Evolutionary conservation across 2,329 filamentous ascomycete genomes (phyloP).

Genomic region (Alternaria arbusti): DNA sequence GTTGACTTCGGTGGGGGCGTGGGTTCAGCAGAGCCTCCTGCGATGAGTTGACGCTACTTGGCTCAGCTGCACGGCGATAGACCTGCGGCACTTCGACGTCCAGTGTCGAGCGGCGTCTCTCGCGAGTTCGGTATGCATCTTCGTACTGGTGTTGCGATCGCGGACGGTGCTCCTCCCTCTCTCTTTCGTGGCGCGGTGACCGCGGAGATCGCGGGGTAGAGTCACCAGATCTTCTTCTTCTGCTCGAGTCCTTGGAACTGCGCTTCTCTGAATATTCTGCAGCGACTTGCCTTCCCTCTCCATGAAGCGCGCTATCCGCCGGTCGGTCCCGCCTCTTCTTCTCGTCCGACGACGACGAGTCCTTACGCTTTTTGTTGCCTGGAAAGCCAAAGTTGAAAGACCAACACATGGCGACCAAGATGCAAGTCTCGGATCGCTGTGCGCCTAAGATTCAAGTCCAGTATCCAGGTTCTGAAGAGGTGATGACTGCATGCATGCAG

Average conservation of each 20-base stretch:
- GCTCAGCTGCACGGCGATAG: slow-evolving; percentile 37
- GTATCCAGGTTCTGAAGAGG: slow-evolving; percentile 14
- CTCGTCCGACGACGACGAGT: slow-evolving; percentile 30
- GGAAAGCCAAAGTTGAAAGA: slow-evolving; percentile 43
- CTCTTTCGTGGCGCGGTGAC: slow-evolving; percentile 32
- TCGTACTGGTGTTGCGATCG: slow-evolving; percentile 25
- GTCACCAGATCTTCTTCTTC: slow-evolving; percentile 34
- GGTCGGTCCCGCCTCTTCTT: slow-evolving; percentile 40
- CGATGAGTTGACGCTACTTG: slow-evolving; percentile 36
- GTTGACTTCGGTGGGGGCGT: slow-evolving; percentile 42
- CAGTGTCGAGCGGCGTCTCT: slow-evolving; percentile 27
- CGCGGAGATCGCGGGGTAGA: slow-evolving; percentile 22
- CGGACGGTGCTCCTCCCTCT: slow-evolving; percentile 28
- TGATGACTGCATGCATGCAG: slow-evolving; percentile 30
- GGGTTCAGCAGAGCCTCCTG: slow-evolving; percentile 46
- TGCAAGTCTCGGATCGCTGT: slow-evolving; percentile 32
- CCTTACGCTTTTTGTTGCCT: slow-evolving; percentile 39
- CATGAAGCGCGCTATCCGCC: slow-evolving; percentile 29
- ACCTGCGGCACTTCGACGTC: slow-evolving; percentile 36
- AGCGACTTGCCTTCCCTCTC: slow-evolving; percentile 30
- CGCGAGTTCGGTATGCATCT: slow-evolving; percentile 23
- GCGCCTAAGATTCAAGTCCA: slow-evolving; percentile 28
- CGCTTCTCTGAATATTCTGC: slow-evolving; percentile 41
- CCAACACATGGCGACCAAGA: slow-evolving; percentile 47
- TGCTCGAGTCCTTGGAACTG: slow-evolving; percentile 33